A percentile compares a stretch with the other conserved stretches of the same genome.
Evolutionary conservation across 164 flowering plant species (phyloP).

Genomic region (Nelumbo lutea): DNA sequence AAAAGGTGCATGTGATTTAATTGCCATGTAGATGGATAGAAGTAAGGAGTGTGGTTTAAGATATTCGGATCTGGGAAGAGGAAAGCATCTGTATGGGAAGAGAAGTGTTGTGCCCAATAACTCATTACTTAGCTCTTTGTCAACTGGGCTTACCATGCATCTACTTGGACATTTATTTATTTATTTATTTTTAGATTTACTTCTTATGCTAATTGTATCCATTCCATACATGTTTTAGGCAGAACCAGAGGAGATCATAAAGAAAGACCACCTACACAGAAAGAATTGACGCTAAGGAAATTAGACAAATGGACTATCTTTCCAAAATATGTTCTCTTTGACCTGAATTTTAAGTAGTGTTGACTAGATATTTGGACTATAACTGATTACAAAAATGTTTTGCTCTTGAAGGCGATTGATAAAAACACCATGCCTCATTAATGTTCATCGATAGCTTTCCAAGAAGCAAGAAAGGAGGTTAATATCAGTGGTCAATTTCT

Average conservation of each 20-base stretch:
- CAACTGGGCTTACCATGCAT: too few species aligned
- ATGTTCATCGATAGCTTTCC: constrained; percentile 61
- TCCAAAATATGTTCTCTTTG: constrained; percentile 38
- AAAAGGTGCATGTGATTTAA: too few species aligned
- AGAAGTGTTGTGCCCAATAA: too few species aligned
- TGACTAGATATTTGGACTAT: not conserved
- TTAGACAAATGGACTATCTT: constrained; percentile 72
- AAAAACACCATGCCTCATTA: constrained; percentile 65
- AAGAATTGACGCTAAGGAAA: constrained; percentile 62
- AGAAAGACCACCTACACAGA: constrained; percentile 54
- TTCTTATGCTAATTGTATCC: too few species aligned
- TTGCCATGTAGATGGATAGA: too few species aligned
- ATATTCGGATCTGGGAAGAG: too few species aligned
- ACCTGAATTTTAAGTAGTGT: not conserved
- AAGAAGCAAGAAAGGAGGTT: constrained; percentile 60
- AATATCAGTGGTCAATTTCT: constrained; percentile 38
- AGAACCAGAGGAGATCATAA: constrained; percentile 66
- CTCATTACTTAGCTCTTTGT: too few species aligned
- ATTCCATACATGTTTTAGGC: constrained; percentile 28
- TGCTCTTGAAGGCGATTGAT: constrained; percentile 57
- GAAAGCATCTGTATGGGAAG: too few species aligned
- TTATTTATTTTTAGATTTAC: too few species aligned
- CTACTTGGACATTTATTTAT: too few species aligned
- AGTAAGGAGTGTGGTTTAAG: too few species aligned
- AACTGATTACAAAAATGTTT: not conserved